Evolutionary conservation across 2,329 filamentous ascomycete species (phyloP).

Genomic region (Colletotrichum graminicola): DNA sequence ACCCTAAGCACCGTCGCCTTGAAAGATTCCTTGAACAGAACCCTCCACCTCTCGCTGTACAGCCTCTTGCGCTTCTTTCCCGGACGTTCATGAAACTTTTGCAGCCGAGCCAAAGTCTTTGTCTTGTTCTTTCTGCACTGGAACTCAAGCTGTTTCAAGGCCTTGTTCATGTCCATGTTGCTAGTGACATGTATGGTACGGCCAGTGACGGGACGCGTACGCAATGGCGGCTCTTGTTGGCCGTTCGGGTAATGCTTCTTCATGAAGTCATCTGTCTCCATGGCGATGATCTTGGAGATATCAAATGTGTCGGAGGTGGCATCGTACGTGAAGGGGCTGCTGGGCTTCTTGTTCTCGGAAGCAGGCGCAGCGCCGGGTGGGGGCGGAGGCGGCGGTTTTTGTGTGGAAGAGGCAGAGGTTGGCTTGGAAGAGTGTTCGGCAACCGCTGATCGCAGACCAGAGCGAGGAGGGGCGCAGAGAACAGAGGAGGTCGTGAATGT

Average conservation of each 20-base stretch:
- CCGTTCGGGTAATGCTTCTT: slow-evolving; percentile 33
- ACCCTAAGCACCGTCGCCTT: slow-evolving; percentile 73
- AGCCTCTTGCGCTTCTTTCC: slow-evolving; percentile 84
- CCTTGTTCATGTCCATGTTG: slow-evolving; percentile 59
- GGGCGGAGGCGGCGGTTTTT: slow-evolving; percentile 21
- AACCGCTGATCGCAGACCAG: background rate
- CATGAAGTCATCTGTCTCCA: slow-evolving; percentile 47
- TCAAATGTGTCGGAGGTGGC: slow-evolving; percentile 46
- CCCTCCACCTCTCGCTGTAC: slow-evolving; percentile 75
- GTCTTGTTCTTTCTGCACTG: slow-evolving; percentile 67
- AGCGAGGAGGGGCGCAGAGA: background rate
- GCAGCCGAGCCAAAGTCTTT: slow-evolving; percentile 64
- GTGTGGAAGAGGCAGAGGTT: background rate
- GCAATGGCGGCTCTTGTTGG: slow-evolving; percentile 48
- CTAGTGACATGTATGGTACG: slow-evolving; percentile 58
- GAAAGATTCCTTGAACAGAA: slow-evolving; percentile 77
- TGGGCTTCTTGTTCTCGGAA: slow-evolving; percentile 8
- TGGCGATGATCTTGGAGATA: slow-evolving; percentile 53
- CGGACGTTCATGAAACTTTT: slow-evolving; percentile 80
- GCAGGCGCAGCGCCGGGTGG: background rate
- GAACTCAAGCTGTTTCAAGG: slow-evolving; percentile 57
- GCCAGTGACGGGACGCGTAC: slow-evolving; percentile 57
- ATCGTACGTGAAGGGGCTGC: slow-evolving; percentile 36
- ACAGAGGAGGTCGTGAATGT: slow-evolving; percentile 26
- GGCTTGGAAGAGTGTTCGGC: background rate